phyloP scores from a whole-genome alignment of 371 early-diverging fungal genomes.

The Circinella umbellata region DNA sequence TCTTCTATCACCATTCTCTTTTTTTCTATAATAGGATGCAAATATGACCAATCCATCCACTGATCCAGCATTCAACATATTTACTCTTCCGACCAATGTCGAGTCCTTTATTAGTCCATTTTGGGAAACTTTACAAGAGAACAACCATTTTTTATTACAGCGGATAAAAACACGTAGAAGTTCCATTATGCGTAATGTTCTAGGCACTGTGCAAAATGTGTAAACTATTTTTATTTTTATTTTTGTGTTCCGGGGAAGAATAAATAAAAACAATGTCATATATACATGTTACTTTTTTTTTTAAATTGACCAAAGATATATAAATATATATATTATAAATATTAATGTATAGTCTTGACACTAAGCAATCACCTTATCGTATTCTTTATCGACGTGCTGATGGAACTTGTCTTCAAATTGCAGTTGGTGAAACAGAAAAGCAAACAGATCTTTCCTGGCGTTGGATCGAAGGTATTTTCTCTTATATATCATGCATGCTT shows the following conservation, averaged over 20 bases:
- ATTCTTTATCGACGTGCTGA: slow-evolving; percentile 73
- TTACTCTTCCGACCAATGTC: slow-evolving; percentile 12
- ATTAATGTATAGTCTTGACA: slow-evolving; percentile 70
- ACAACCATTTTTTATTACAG: slow-evolving; percentile 71
- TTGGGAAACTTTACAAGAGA: slow-evolving; percentile 67
- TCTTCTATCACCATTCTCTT: not conserved
- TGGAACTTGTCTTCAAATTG: slow-evolving; percentile 62
- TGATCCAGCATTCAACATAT: slow-evolving; percentile 13
- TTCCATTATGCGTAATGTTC: slow-evolving; percentile 67
- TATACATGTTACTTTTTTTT: not conserved
- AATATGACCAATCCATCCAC: slow-evolving; percentile 8
- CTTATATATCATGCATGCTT: not conserved
- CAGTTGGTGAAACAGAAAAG: slow-evolving; percentile 81
- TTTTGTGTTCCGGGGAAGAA: not conserved
- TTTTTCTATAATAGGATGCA: slow-evolving; percentile 5
- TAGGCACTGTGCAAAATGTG: slow-evolving; percentile 87
- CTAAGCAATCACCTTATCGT: slow-evolving; percentile 93
- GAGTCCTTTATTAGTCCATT: slow-evolving; percentile 39
- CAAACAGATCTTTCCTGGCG: slow-evolving; percentile 87
- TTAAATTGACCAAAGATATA: not conserved
- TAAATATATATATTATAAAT: not conserved
- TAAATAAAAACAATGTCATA: not conserved
- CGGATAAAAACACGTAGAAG: slow-evolving; percentile 66
- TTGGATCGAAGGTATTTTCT: slow-evolving; percentile 82
- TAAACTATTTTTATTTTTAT: slow-evolving; percentile 24